Evolutionary conservation across 306 rosid genomes (phyloP).

Genomic region (Casuarina glauca): DNA sequence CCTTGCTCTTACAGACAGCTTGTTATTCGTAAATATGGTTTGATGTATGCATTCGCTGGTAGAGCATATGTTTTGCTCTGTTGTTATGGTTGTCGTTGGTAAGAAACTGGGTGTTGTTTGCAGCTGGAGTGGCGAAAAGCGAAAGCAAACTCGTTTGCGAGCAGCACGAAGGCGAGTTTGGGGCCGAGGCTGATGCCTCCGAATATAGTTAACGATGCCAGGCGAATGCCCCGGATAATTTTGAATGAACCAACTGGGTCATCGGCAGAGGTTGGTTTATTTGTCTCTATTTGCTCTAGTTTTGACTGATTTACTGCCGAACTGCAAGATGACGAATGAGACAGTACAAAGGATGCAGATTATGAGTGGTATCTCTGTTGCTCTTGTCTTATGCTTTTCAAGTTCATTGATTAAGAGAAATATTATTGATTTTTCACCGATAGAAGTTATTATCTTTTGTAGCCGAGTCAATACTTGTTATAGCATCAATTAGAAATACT

Average conservation of each 20-base stretch:
- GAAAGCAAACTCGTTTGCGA: slow-evolving; percentile 49
- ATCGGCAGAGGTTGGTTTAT: slow-evolving; percentile 61
- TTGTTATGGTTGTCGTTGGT: slow-evolving; percentile 21
- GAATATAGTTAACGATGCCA: slow-evolving; percentile 44
- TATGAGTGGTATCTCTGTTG: background rate
- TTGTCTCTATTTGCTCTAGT: slow-evolving; percentile 4
- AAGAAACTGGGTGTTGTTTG: slow-evolving; percentile 30
- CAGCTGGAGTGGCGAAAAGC: slow-evolving; percentile 51
- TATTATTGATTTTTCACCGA: background rate
- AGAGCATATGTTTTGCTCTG: slow-evolving; percentile 2
- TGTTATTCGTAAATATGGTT: background rate
- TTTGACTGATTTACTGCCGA: slow-evolving; percentile 7
- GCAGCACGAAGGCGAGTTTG: slow-evolving; percentile 32
- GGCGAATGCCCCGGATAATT: slow-evolving; percentile 54
- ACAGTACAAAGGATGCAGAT: background rate
- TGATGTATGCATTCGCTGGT: background rate
- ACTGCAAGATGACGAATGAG: slow-evolving; percentile 12
- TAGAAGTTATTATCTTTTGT: background rate
- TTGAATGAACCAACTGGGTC: slow-evolving; percentile 68
- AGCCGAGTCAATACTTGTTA: background rate
- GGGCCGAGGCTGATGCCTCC: slow-evolving; percentile 50
- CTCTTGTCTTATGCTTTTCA: background rate
- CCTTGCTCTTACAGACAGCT: background rate
- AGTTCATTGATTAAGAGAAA: background rate
- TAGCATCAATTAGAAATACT: background rate